These are phyloP conservation scores for Teratosphaeria gauchensis DNA, from an alignment of 2,329 filamentous ascomycete genomes.

Conservation along the genomic window DNA sequence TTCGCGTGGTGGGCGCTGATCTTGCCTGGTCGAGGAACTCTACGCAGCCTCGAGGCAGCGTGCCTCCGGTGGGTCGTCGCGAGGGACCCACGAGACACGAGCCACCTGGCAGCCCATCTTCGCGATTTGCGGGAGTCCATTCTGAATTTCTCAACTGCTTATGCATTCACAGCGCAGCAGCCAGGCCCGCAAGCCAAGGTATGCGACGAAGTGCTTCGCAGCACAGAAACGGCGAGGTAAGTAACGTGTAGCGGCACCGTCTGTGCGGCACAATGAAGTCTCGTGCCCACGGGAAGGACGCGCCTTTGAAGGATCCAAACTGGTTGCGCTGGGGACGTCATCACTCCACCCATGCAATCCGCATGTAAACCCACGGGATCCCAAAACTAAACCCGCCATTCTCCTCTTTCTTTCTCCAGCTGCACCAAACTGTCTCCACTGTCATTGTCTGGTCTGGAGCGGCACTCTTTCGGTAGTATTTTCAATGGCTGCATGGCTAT, in stretches of 20 bases:
- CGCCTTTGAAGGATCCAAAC: neutral
- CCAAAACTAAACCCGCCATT: neutral
- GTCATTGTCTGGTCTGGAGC: neutral
- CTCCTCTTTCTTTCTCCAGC: neutral
- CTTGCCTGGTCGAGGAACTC: neutral
- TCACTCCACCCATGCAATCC: neutral
- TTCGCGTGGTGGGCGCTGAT: neutral
- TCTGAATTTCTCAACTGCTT: neutral
- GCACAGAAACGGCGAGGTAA: neutral
- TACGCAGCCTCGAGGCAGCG: neutral
- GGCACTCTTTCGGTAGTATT: neutral
- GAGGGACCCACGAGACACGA: neutral
- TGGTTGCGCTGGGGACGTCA: neutral
- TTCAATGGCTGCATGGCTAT: neutral
- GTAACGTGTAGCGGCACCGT: neutral
- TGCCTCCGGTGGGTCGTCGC: neutral
- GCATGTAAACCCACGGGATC: neutral
- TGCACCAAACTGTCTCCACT: neutral
- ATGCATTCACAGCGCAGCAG: no score
- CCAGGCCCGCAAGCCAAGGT: no score
- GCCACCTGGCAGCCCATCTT: neutral
- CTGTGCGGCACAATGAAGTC: neutral
- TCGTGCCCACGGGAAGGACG: neutral
- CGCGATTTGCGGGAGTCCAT: neutral
- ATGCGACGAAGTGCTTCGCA: neutral